Conservation (phyloP, 2,329 filamentous ascomycete genomes). For the Aureobasidium sp. region DNA sequence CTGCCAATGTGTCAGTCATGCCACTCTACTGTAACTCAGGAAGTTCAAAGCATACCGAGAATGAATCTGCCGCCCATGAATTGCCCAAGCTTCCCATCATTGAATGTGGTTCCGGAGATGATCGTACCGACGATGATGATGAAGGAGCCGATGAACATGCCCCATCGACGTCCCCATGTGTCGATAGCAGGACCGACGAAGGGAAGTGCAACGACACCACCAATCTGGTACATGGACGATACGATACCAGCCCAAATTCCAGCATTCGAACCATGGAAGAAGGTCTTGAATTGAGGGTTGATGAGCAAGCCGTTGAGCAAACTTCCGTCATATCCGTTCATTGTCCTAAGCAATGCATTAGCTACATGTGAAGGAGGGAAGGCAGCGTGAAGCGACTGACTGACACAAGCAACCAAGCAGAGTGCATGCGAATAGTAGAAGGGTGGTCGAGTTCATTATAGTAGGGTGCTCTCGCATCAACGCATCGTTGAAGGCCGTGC, state of each 20-base stretch:
- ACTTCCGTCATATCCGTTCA: conserved; percentile 52
- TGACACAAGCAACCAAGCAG: conserved; percentile 20
- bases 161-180: conserved; percentile 40
- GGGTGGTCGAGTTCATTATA: conserved; percentile 14
- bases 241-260: conserved; percentile 39
- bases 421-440: conserved; percentile 20
- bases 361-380: conserved; percentile 18
- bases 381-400: conserved; percentile 18
- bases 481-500: conserved; percentile 49
- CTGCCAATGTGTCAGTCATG: not conserved
- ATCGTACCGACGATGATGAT: conserved; percentile 53
- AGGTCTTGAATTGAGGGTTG: conserved; percentile 38
- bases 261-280: conserved; percentile 34
- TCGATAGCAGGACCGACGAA: conserved; percentile 41
- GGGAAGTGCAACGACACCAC: conserved; percentile 37
- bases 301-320: conserved; percentile 46
- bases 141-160: conserved; percentile 47
- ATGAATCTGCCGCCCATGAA: conserved; percentile 47
- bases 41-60: conserved; percentile 34
- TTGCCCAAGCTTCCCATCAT: conserved; percentile 28
- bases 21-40: conserved; percentile 42
- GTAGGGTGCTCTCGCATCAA: conserved; percentile 44
- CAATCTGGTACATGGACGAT: conserved; percentile 42
- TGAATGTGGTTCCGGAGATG: conserved; percentile 38
- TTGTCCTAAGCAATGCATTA: conserved; percentile 36